Base-by-base conservation (phyloP, 345 rosid species). In the Ceriops decandra region DNA sequence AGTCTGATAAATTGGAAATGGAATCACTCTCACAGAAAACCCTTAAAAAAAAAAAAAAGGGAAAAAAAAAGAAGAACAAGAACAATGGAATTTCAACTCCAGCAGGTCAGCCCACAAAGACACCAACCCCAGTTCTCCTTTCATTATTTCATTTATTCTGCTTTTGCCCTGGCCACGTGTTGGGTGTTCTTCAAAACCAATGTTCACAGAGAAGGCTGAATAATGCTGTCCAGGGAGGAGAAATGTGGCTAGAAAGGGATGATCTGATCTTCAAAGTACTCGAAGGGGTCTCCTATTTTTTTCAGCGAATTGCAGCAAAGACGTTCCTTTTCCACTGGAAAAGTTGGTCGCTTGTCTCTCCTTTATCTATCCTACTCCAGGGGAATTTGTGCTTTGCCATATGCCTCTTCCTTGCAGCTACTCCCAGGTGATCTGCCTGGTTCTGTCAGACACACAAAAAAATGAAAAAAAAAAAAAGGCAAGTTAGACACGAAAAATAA, bases 341-440 rank as follows among this genome's bases (percentile, higher is more conserved):
- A 65, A 74, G 78, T 16, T 66, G 80, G 69, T 81, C 68, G 17
- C 63, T 62, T 73, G 63, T 73, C 63, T 74, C 64, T 19, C 63
- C 78, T 54, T 78, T 73, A 60, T 82, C 85, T 5, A 20, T 27
- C 72, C 80, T 81, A 8, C 79, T 75, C 87, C 90, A 82, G 31
- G 90, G 92, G 38, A 84, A 62, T 76, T 80, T 88, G 76, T 84
- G 88, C 77, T 85, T 85, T 3, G 92, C 92, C 76, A 81, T 71
- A 73, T 71, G 84, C 75, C 82, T 63, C 83, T 71, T 88, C 74
- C 56, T 84, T 6, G 90, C 82, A 4, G 79, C 76, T 0, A 88
- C 74, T 81, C 90, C 90, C 46, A 88, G 53, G 72, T 73, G 74
- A 66, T 84, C 92, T 54, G 82, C 82, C 0, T 74, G 24, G 61